Base-by-base conservation (phyloP, 2,329 filamentous ascomycete species). In the Aspergillus spinulosporus region DNA sequence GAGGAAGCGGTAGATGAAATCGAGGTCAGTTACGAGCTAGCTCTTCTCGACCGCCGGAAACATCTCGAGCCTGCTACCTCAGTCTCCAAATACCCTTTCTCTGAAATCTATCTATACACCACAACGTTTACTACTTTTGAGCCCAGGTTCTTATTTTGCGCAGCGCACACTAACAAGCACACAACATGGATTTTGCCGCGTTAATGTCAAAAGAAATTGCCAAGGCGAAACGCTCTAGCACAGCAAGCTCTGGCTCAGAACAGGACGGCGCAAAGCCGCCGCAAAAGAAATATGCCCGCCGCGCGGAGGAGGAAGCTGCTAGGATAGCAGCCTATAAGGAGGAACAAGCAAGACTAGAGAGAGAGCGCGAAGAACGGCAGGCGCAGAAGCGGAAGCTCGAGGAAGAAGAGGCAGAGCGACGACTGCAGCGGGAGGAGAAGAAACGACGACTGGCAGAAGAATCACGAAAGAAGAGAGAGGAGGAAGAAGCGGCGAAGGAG, bases 181-280 rank as follows among this genome's bases (percentile, higher is more conserved):
- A 37, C 57, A 70, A 80, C 64, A 99, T 99, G 94, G 92, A 99
- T 76, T 99, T 99, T 79, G 92, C 92, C 59, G 85, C 91, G 36
- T 80, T 99, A 47, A 96, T 99, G 90, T 86, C 89, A 68, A 89
- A 91, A 70, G 92, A 96, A 75, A 94, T 99, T 68, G 86, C 89
- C 67, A 95, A 94, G 74, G 82, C 87, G 64, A 90, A 90, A 73
- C 76, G 52, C 64, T 75, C 42, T 64, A 76, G 51, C 61, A 74
- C 67, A 40, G 52, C 64, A 59, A 64, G 61, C 49, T 46, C 55
- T 14, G 42, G 54, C 42, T 59, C 56, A 36, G 61, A 66, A 26
- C 45, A 59, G 7, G 66, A 64, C 46, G 54, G 49, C 8, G 55
- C 68, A 29, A 40, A 69, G n/a, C 53, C 67, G 31, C 52, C 64